phyloP scores from a whole-genome alignment of 1,139 yeast species.

The Geotrichum phurueaensis region DNA sequence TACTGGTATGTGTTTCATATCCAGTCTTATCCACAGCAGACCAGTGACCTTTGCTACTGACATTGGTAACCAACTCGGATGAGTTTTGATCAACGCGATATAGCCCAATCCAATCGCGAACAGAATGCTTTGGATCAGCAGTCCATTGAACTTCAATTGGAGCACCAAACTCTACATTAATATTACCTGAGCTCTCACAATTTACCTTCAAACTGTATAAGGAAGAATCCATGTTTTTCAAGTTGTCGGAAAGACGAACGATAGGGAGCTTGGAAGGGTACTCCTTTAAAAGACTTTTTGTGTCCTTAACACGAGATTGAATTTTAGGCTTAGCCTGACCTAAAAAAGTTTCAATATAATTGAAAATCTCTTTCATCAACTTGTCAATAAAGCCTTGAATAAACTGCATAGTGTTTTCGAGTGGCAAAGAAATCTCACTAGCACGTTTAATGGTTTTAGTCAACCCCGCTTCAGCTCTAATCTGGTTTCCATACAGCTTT shows the following conservation, averaged over 20 bases:
- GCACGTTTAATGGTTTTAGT: conserved; percentile 50
- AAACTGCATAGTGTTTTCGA: conserved; percentile 23
- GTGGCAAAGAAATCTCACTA: conserved; percentile 28
- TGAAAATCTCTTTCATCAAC: conserved; percentile 34
- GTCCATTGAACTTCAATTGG: conserved; percentile 55
- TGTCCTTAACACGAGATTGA: conserved; percentile 28
- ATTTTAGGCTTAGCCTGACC: conserved; percentile 31
- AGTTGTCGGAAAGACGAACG: conserved; percentile 31
- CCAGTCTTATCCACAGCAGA: conserved; percentile 42
- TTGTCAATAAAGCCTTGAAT: conserved; percentile 37
- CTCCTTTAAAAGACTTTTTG: conserved; percentile 32
- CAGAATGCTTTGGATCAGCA: conserved; percentile 44
- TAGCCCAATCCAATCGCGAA: conserved; percentile 72
- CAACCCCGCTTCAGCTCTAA: conserved; percentile 48
- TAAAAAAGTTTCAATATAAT: conserved; percentile 34
- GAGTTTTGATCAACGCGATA: conserved; percentile 60
- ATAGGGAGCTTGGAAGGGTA: conserved; percentile 37
- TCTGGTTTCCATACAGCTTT: conserved; percentile 63
- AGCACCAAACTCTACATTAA: conserved; percentile 36
- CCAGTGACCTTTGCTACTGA: conserved; percentile 72
- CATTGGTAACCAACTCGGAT: conserved; percentile 53
- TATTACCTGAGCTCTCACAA: conserved; percentile 5
- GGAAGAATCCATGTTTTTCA: conserved; percentile 24
- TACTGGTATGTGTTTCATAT: conserved; percentile 23
- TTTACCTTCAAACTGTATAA: conserved; percentile 26